These are phyloP conservation scores for Tricholoma sp. DNA, from an alignment of 768 basidiomycete genomes.

Conservation along the genomic window DNA sequence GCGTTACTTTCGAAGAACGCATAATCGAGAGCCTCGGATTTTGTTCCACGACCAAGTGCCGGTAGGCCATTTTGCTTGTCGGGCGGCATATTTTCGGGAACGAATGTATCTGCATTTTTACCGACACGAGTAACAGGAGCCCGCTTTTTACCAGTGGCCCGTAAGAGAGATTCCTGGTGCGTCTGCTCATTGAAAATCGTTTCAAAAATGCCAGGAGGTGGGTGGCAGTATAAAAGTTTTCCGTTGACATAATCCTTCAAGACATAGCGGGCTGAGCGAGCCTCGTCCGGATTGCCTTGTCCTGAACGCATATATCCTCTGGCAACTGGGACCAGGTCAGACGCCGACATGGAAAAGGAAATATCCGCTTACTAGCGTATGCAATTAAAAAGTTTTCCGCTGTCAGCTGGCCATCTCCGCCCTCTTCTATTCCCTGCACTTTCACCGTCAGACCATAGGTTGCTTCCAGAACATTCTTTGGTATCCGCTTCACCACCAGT, in stretches of 20 bases:
- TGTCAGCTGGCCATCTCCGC: constrained; percentile 69
- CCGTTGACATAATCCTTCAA: constrained; percentile 98
- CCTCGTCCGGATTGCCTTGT: constrained; percentile 96
- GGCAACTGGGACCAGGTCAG: constrained; percentile 56
- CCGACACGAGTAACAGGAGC: constrained; percentile 85
- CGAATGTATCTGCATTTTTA: constrained; percentile 80
- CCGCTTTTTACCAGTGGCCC: constrained; percentile 73
- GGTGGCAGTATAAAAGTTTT: constrained; percentile 84
- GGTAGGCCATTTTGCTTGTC: constrained; percentile 20
- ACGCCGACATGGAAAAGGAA: constrained; percentile 2
- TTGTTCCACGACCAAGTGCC: constrained; percentile 36
- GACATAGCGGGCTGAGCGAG: constrained; percentile 85
- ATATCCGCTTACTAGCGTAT: constrained; percentile 77
- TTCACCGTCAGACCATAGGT: constrained; percentile 83
- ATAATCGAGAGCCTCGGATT: constrained; percentile 68
- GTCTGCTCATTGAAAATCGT: constrained; percentile 72
- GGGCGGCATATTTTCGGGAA: constrained; percentile 36
- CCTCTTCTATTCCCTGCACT: constrained; percentile 64
- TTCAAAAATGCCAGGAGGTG: constrained; percentile 68
- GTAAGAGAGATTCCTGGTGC: constrained; percentile 52
- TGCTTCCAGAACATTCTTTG: constrained; percentile 79
- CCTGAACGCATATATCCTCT: constrained; percentile 90
- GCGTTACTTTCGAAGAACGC: constrained; percentile 71
- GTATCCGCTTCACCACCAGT: constrained; percentile 74
- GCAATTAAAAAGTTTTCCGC: constrained; percentile 81